A percentile compares a stretch with the other conserved stretches of the same genome.
Evolutionary conservation across 352 stramenopile species (phyloP).

Genomic region (Pythium phragmitis): DNA sequence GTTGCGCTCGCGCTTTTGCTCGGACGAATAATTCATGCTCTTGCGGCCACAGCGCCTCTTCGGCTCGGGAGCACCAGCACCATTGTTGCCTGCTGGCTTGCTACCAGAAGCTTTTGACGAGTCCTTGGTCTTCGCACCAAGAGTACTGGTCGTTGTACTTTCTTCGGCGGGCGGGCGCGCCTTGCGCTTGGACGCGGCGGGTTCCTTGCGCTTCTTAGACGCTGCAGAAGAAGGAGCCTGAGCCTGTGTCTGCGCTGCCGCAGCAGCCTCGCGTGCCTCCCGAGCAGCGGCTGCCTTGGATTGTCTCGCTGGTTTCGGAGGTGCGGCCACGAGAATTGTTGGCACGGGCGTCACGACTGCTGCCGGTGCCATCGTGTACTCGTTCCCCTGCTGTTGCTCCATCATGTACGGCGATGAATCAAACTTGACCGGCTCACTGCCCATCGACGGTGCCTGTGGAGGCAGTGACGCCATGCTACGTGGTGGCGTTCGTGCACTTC

Average conservation of each 20-base stretch:
- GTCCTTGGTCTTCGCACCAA: not conserved
- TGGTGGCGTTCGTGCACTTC: constrained; percentile 1
- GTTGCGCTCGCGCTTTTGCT: constrained; percentile 83
- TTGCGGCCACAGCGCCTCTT: constrained; percentile 79
- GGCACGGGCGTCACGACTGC: not conserved
- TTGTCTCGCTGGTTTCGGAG: constrained; percentile 3
- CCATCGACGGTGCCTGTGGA: not conserved
- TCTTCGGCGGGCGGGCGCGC: not conserved
- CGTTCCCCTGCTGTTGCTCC: not conserved
- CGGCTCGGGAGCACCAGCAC: constrained; percentile 19
- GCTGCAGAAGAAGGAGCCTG: not conserved
- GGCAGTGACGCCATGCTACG: not conserved
- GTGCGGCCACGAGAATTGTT: not conserved
- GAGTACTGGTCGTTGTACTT: not conserved
- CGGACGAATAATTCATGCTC: constrained; percentile 86
- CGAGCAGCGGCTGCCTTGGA: not conserved
- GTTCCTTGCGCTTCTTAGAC: constrained; percentile 24
- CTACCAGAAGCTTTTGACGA: not conserved
- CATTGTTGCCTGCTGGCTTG: not conserved
- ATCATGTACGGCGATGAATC: constrained; percentile 11
- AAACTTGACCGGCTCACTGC: not conserved
- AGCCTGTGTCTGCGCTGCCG: not conserved
- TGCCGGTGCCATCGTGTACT: constrained; percentile 8
- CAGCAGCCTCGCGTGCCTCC: not conserved
- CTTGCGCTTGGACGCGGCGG: constrained; percentile 18